These are phyloP conservation scores for Purpureocillium lavendulum DNA, from an alignment of 2,329 filamentous ascomycete species.

Conservation along the genomic window DNA sequence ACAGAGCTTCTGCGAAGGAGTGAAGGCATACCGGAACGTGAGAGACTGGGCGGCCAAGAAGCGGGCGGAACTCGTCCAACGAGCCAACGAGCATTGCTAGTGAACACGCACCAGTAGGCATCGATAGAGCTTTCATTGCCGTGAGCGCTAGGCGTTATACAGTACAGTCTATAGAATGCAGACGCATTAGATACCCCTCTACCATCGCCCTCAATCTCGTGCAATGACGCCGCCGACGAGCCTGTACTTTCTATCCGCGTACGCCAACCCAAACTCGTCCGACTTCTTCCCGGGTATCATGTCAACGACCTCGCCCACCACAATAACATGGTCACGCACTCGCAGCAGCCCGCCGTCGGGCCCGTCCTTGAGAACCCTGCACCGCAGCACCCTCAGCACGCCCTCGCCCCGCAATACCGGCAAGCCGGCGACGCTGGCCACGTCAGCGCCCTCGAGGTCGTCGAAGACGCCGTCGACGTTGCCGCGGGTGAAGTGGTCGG, in stretches of 20 bases:
- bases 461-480: slow-evolving; percentile 33
- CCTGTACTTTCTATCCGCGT: slow-evolving; percentile 41
- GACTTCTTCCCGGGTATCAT: slow-evolving; percentile 25
- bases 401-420: slow-evolving; percentile 42
- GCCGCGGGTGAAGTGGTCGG: slow-evolving; percentile 42
- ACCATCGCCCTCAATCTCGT: background rate
- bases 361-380: slow-evolving; percentile 30
- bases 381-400: slow-evolving; percentile 41
- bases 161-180: background rate
- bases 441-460: slow-evolving; percentile 18
- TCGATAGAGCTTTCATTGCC: no score
- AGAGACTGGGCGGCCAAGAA: no score
- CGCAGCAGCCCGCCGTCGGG: slow-evolving; percentile 31
- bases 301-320: slow-evolving; percentile 41
- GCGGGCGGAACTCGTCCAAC: no score
- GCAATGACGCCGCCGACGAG: slow-evolving; percentile 28
- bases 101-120: no score
- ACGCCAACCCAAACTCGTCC: slow-evolving; percentile 36
- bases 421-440: slow-evolving; percentile 13
- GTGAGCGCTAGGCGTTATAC: background rate
- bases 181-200: background rate
- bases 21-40: no score
- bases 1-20: no score
- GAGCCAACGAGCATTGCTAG: no score
- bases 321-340: slow-evolving; percentile 43